Conservation (phyloP, 2,329 filamentous ascomycete species). For the Xylaria sp. region DNA sequence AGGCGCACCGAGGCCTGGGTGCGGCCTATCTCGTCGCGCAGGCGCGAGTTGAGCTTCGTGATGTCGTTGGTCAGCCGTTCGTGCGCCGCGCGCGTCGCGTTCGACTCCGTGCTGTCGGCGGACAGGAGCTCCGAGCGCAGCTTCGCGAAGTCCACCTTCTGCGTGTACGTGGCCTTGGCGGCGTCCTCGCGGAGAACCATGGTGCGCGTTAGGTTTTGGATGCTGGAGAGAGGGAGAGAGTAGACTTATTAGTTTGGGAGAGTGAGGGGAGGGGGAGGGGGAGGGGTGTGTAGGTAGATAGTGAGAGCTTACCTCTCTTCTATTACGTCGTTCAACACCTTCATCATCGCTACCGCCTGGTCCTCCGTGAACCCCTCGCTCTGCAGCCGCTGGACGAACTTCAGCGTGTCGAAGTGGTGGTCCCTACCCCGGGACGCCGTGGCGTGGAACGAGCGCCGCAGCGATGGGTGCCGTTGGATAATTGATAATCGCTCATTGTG, state of each 20-base stretch:
- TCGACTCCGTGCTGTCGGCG: conserved; percentile 89
- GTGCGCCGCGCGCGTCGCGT: conserved; percentile 87
- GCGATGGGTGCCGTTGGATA: conserved; percentile 43
- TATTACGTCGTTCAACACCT: conserved; percentile 93
- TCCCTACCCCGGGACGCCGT: conserved; percentile 72
- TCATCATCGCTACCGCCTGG: conserved; percentile 98
- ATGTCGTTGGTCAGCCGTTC: conserved; percentile 95
- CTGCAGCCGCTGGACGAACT: conserved; percentile 91
- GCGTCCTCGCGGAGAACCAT: conserved; percentile 98
- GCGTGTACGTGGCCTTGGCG: conserved; percentile 79
- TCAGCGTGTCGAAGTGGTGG: conserved; percentile 98
- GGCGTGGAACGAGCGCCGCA: conserved; percentile 71
- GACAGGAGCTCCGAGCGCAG: conserved; percentile 93
- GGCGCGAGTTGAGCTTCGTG: conserved; percentile 86
- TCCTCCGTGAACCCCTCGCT: conserved; percentile 95
- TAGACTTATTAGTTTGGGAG: conserved; percentile 8
- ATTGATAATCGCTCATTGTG: conserved; percentile 36
- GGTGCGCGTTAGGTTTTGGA: conserved; percentile 95
- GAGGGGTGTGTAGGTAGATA: neutral
- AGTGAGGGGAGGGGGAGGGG: neutral
- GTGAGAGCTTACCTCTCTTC: conserved; percentile 76
- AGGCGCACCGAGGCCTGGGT: conserved; percentile 93
- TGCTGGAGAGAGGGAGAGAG: conserved; percentile 61
- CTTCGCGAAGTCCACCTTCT: conserved; percentile 98
- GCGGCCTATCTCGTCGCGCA: conserved; percentile 92